phyloP scores from a whole-genome alignment of 2,329 filamentous ascomycete genomes.

The Xenosphaeropsis pyriputrescens region DNA sequence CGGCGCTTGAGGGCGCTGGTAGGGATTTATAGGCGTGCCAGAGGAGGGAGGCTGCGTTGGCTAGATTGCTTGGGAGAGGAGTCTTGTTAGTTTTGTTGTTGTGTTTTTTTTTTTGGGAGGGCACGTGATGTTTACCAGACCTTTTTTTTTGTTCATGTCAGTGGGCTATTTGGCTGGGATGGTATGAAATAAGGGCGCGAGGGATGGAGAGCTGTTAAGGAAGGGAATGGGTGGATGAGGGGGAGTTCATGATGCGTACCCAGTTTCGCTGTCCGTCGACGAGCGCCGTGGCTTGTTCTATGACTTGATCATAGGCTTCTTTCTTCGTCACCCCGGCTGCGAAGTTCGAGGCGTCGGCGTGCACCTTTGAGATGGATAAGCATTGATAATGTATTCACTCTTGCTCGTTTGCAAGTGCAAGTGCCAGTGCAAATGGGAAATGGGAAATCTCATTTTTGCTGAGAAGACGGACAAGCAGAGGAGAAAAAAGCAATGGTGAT shows the following conservation, averaged over 20 bases:
- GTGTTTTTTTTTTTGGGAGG: neutral
- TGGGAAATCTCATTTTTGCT: too few species aligned
- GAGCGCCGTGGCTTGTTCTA: constrained; percentile 54
- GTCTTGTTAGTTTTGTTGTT: neutral
- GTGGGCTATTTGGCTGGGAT: too few species aligned
- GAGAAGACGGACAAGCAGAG: too few species aligned
- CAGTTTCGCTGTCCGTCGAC: constrained; percentile 66
- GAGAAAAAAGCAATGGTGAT: too few species aligned
- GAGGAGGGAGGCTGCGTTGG: constrained; percentile 61
- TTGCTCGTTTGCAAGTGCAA: too few species aligned
- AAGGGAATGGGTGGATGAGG: neutral
- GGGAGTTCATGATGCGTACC: constrained; percentile 31
- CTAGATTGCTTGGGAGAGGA: constrained; percentile 44
- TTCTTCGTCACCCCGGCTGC: constrained; percentile 49
- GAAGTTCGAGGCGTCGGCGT: constrained; percentile 70
- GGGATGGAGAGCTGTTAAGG: neutral
- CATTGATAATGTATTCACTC: too few species aligned
- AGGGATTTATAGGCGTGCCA: constrained; percentile 72
- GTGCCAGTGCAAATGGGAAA: too few species aligned
- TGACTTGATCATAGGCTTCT: constrained; percentile 59
- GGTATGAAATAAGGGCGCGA: constrained; percentile 2
- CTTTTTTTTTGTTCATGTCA: too few species aligned
- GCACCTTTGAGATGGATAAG: constrained; percentile 24
- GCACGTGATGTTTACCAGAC: too few species aligned
- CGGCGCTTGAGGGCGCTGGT: constrained; percentile 44